Conservation (phyloP, 176 grass and related monocot genomes). For the Eleusine indica region DNA sequence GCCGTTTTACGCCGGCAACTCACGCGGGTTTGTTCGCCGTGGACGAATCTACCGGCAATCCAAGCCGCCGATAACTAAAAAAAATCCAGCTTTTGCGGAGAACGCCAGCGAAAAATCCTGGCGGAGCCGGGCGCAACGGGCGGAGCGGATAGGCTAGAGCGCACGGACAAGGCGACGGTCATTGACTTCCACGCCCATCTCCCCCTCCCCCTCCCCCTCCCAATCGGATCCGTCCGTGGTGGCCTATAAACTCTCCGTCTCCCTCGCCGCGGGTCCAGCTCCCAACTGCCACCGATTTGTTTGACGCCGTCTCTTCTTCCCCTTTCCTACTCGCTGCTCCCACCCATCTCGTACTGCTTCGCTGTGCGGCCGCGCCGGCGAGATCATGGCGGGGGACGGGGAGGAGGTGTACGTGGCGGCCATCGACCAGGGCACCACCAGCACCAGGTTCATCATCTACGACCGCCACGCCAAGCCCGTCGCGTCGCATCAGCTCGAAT, state of each 20-base stretch:
- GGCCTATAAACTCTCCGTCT: constrained; percentile 27
- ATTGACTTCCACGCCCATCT: constrained; percentile 49
- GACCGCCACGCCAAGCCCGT: constrained; percentile 68
- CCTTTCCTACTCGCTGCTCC: constrained; percentile 24
- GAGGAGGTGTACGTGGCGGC: constrained; percentile 76
- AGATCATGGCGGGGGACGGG: constrained; percentile 44
- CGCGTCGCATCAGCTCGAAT: constrained; percentile 92
- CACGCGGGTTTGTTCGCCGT: neutral
- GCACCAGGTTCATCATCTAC: constrained; percentile 95
- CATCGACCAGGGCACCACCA: constrained; percentile 95
- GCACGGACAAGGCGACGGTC: neutral
- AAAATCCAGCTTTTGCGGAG: constrained; percentile 3
- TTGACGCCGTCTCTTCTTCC: constrained; percentile 8
- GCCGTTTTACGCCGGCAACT: neutral
- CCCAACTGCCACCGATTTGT: constrained; percentile 29
- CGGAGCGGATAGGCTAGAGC: constrained; percentile 5
- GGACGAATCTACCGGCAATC: neutral
- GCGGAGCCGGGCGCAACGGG: neutral
- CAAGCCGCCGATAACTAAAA: neutral
- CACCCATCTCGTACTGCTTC: neutral
- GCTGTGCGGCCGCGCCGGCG: neutral
- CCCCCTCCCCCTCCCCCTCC: neutral
- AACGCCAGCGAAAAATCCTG: neutral
- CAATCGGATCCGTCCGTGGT: constrained; percentile 33
- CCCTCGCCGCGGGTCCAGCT: constrained; percentile 6